phyloP scores from a whole-genome alignment of 257 asterid genomes.

The Capsicum rhomboideum region DNA sequence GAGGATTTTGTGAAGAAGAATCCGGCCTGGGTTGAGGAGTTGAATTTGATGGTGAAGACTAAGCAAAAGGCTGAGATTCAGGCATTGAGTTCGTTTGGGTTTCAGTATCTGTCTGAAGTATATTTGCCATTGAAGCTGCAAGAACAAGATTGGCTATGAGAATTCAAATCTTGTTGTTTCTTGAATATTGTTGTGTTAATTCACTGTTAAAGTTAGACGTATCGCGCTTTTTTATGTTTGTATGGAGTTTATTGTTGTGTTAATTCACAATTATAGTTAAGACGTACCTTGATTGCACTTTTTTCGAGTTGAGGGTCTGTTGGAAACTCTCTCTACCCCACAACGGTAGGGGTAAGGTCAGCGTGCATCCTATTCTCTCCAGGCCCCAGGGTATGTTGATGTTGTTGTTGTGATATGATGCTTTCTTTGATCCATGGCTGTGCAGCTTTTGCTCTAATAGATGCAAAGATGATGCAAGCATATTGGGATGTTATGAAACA shows the following conservation, averaged over 20 bases:
- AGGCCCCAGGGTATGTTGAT: no score
- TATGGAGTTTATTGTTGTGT: background rate
- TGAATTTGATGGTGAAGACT: conserved; percentile 80
- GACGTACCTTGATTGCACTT: background rate
- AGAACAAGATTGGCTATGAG: conserved; percentile 84
- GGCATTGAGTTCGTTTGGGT: conserved; percentile 86
- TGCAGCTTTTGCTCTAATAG: background rate
- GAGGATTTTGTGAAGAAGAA: conserved; percentile 97
- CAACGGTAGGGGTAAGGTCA: no score
- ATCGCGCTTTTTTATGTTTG: background rate
- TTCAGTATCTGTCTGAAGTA: conserved; percentile 87
- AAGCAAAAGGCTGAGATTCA: conserved; percentile 95
- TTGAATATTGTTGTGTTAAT: background rate
- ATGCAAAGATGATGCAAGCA: background rate
- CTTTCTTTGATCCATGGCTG: background rate
- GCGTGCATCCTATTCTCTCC: background rate
- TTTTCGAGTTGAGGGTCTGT: no score
- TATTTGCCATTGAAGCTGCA: conserved; percentile 86
- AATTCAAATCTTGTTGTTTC: background rate
- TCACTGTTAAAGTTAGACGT: background rate
- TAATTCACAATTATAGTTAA: background rate
- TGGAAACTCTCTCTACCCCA: no score
- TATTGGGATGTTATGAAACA: background rate
- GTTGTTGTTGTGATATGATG: no score
- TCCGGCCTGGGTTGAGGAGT: conserved; percentile 88